These are phyloP conservation scores for Neofusicoccum cordaticola DNA, from an alignment of 2,329 filamentous ascomycete genomes.

Conservation along the genomic window DNA sequence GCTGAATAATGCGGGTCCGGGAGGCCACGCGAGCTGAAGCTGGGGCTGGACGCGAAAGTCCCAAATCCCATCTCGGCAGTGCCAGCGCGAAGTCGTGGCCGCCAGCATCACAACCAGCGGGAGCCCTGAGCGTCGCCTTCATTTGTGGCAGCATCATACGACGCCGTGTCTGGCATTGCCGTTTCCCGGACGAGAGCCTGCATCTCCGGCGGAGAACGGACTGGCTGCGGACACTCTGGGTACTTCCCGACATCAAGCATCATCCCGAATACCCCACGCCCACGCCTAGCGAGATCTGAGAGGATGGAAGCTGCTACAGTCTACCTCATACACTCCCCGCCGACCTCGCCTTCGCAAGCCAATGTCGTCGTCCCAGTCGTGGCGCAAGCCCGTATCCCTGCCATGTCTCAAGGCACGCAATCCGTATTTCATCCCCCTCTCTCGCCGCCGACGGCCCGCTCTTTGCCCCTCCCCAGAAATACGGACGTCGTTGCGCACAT, in stretches of 20 bases:
- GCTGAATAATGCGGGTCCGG: conserved; percentile 3
- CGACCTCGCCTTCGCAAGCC: not conserved
- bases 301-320: too few relatives aligned
- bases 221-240: too few relatives aligned
- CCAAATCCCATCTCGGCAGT: not conserved
- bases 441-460: not conserved
- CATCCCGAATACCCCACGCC: too few relatives aligned
- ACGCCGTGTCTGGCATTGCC: too few relatives aligned
- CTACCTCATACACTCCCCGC: too few relatives aligned
- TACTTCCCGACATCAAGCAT: too few relatives aligned
- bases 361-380: not conserved
- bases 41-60: not conserved
- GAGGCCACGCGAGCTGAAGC: conserved; percentile 11
- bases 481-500: not conserved
- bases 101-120: not conserved
- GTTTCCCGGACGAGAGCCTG: not conserved
- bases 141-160: too few relatives aligned
- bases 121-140: too few relatives aligned
- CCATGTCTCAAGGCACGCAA: not conserved
- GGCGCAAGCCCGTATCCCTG: not conserved
- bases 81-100: not conserved
- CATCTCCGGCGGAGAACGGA: not conserved
- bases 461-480: not conserved
- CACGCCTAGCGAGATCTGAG: too few relatives aligned
- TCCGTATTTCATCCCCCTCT: not conserved